Evolutionary conservation across 768 basidiomycete species (phyloP), one percentile per base, ranked within the genome.

Genomic region (Phylloporus rhodoxanthus): DNA sequence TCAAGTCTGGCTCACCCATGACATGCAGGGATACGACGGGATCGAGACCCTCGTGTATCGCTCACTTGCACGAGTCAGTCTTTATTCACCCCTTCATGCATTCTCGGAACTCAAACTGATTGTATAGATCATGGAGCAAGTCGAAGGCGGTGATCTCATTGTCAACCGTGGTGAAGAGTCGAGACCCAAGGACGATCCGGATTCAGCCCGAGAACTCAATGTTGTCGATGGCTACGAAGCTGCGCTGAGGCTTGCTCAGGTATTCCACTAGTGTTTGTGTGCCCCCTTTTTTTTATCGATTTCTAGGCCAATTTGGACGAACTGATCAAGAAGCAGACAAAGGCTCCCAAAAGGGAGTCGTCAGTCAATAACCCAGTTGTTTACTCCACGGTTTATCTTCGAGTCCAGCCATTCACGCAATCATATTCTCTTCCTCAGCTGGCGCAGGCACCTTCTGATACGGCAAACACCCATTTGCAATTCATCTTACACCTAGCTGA

Each of bases 21-120:
- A 96, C 57, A 94, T 99, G 94, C 76, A 79, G 55, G 96, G 96
- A 15, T 97, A 95, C 64, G 92, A 94, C 50, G 96, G 96, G 7
- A 79, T 98, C 37, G 95, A 98, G 70, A 78, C 85, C 10, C 77
- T 99, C n/a, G 89, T 93, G 21, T 98, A 96, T 70, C 81, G 85
- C 20, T 85, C 90, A 2, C 74, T 97, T 38, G 71, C 89, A 19
- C 78, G 85, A 67, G 92, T 93, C 55, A 46, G 84, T 51, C 21
- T 34, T n/a, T 48, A n/a, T 45, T 23, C 15, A n/a, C 13, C 6
- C 5, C 1, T 8, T 36, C 14, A 26, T 39, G 8, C 50, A 15
- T 46, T 40, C 37, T 54, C 25, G 42, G 1, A 46, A 11, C 46
- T 55, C 23, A 57, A 17, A 14, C 9, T 8, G 28, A 40, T 52